phyloP scores from a whole-genome alignment of 345 rosid species.

The Geranium brycei region DNA sequence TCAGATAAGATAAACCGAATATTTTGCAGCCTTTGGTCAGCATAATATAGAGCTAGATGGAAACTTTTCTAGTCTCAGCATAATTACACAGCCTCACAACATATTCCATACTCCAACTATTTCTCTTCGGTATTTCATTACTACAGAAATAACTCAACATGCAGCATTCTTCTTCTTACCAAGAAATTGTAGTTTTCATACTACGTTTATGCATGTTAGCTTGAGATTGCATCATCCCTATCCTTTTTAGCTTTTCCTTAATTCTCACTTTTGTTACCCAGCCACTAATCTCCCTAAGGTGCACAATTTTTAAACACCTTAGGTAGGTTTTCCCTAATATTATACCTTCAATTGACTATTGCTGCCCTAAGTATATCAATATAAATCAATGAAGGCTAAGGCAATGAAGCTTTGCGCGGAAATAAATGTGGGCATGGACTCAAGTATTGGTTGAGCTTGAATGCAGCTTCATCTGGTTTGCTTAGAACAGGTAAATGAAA shows the following conservation, averaged over 20 bases:
- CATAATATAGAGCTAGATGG: neutral
- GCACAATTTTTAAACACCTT: no score
- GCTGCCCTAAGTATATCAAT: neutral
- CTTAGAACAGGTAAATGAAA: no score
- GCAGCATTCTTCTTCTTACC: neutral
- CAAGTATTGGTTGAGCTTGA: neutral
- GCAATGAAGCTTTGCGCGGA: neutral
- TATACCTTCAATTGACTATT: neutral
- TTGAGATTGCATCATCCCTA: no score
- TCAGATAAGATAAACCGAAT: no score
- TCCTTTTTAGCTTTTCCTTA: no score
- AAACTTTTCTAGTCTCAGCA: neutral
- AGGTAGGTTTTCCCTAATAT: no score
- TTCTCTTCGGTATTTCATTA: neutral
- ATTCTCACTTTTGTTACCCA: no score
- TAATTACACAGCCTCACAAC: neutral
- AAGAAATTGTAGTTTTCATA: neutral
- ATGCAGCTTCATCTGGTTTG: no score
- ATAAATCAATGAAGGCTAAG: neutral
- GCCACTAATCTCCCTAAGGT: no score
- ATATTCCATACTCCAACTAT: no score
- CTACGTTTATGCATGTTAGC: no score
- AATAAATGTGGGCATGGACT: neutral
- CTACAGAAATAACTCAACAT: neutral
- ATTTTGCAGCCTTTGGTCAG: no score